Conservation (phyloP, 441 rosid species). For the Pelargonium citronellum region DNA sequence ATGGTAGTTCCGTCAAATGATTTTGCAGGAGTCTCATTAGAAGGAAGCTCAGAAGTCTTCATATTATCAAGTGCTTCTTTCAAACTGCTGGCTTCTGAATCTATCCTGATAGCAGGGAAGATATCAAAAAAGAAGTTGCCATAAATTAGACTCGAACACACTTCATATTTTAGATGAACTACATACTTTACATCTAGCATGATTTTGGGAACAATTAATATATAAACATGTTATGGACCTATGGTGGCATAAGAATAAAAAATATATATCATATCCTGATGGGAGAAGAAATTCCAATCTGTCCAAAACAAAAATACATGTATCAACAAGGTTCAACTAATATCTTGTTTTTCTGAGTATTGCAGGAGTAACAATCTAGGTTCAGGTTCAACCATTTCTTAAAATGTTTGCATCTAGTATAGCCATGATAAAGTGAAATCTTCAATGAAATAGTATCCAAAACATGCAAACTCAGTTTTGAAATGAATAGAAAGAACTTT, state of each 20-base stretch:
- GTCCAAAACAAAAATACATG: too few species aligned
- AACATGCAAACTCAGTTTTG: too few species aligned
- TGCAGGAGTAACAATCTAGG: too few species aligned
- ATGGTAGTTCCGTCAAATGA: constrained; percentile 31
- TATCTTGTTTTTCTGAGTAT: too few species aligned
- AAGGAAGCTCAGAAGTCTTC: constrained; percentile 31
- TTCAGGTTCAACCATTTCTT: too few species aligned
- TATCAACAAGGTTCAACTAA: too few species aligned
- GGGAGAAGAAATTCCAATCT: too few species aligned
- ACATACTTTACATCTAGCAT: neutral
- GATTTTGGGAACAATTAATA: neutral
- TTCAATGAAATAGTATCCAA: too few species aligned
- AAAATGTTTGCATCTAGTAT: too few species aligned
- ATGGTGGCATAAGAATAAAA: neutral
- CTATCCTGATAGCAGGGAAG: constrained; percentile 72
- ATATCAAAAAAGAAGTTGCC: constrained; percentile 17
- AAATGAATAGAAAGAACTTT: too few species aligned
- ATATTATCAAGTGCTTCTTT: constrained; percentile 57
- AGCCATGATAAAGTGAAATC: too few species aligned
- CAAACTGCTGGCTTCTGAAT: constrained; percentile 61
- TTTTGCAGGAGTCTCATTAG: constrained; percentile 32
- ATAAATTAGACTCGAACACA: neutral
- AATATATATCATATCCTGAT: neutral
- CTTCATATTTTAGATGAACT: neutral
- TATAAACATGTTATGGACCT: constrained; percentile 5